Evolutionary conservation across 2,329 filamentous ascomycete species (phyloP).

Genomic region (Didymella sp.): DNA sequence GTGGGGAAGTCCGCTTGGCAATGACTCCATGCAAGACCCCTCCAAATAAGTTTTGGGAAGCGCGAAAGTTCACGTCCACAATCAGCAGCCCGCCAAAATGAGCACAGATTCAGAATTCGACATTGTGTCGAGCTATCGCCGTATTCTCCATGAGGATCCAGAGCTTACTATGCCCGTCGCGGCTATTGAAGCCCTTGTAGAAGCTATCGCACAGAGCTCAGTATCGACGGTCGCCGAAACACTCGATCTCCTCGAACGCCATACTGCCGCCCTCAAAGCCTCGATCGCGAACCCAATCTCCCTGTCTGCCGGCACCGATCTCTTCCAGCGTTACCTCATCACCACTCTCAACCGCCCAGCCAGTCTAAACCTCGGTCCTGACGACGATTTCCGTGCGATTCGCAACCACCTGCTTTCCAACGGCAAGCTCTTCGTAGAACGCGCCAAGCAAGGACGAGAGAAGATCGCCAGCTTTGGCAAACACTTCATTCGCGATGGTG

Average conservation of each 20-base stretch:
- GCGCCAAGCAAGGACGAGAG: slow-evolving; percentile 83
- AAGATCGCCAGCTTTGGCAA: slow-evolving; percentile 82
- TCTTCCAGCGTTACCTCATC: slow-evolving; percentile 94
- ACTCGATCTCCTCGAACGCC: slow-evolving; percentile 79
- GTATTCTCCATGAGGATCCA: slow-evolving; percentile 71
- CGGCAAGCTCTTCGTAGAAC: slow-evolving; percentile 81
- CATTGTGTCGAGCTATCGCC: slow-evolving; percentile 71
- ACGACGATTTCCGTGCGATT: slow-evolving; percentile 80
- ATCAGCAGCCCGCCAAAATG: slow-evolving; percentile 30
- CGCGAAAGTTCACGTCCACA: slow-evolving; percentile 4
- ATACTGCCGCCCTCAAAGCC: slow-evolving; percentile 78
- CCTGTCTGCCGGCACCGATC: slow-evolving; percentile 89
- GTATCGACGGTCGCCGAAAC: slow-evolving; percentile 93
- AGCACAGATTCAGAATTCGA: slow-evolving; percentile 48
- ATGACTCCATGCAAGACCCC: slow-evolving; percentile 29
- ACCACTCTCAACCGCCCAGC: slow-evolving; percentile 67
- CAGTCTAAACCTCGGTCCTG: slow-evolving; percentile 53
- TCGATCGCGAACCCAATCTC: slow-evolving; percentile 88
- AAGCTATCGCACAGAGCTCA: slow-evolving; percentile 78
- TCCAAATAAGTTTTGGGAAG: slow-evolving; percentile 24
- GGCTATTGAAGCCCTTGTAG: slow-evolving; percentile 89
- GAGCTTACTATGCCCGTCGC: slow-evolving; percentile 96
- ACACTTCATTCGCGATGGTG: slow-evolving; percentile 78
- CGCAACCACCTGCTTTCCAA: slow-evolving; percentile 85
- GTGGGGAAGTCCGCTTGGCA: slow-evolving; percentile 21